Evolutionary conservation across 208 protist species (phyloP), one percentile per base, ranked within the genome.

Genomic region (Balamuthia mandrillaris): DNA sequence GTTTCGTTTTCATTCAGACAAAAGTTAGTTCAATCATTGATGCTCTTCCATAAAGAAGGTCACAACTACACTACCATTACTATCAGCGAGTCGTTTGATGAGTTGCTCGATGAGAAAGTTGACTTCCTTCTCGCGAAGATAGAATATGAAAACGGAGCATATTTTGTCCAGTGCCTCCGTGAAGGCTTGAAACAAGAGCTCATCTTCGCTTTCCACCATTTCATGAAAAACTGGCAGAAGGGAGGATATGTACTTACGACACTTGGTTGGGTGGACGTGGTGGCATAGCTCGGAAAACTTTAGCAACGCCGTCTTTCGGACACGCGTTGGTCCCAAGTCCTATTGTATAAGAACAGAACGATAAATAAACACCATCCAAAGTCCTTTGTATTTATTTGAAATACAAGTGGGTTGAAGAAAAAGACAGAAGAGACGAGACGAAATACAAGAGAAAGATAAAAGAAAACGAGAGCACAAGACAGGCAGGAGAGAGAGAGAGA

Each of bases 111-210:
- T 81, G 45, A 81, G 24, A 39, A 63, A 29, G 35, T 81, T 81
- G 72, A 81, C 72, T 33, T 81, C 72, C 35, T 81, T 81, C 52
- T 81, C 72, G 14, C 72, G 45, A 18, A 81, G 37, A 27, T 81
- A 81, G 37, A 44, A 81, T 5, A 81, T 51, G 2, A 81, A 39
- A 9, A 51, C 61, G 24, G 37, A 1, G 35, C 72, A 81, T 5
- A 81, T 21, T 39, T 81, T 81, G 42, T 81, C 72, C 72, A 81
- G 56, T 9, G 51, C 31, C 12, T 81, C 51, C 12, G 49, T 81
- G 49, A 81, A 27, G 21, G 72, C 61, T 27, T 81, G 18, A n/a
- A 63, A 51, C 12, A 81, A 63, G 18, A 63, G 18, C 49, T 81
- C 72, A 45, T 81, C 72, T 7, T 56, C 66, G 44, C 66, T n/a